These are phyloP conservation scores for Colletotrichum horii DNA, from an alignment of 2,329 filamentous ascomycete species.

Conservation along the genomic window DNA sequence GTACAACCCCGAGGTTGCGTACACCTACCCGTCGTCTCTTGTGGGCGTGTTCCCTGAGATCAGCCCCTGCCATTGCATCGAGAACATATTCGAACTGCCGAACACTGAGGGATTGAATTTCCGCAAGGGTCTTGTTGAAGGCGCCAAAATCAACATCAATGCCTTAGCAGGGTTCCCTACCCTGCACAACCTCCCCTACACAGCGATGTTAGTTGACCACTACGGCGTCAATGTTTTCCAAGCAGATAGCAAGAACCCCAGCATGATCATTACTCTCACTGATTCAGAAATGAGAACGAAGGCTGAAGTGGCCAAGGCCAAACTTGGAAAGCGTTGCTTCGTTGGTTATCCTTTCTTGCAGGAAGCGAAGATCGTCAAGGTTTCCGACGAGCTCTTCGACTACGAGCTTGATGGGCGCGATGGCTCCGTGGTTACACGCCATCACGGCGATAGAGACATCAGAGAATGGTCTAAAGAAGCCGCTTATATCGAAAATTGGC, in stretches of 20 bases:
- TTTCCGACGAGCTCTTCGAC: slow-evolving; percentile 92
- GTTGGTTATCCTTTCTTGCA: slow-evolving; percentile 96
- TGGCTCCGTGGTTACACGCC: slow-evolving; percentile 67
- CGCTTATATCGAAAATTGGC: slow-evolving; percentile 80
- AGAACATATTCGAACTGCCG: slow-evolving; percentile 96
- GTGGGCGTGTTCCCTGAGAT: slow-evolving; percentile 91
- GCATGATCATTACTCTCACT: slow-evolving; percentile 86
- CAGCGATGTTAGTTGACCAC: slow-evolving; percentile 70
- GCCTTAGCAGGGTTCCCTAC: slow-evolving; percentile 96
- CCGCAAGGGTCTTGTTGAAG: slow-evolving; percentile 81
- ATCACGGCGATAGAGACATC: slow-evolving; percentile 79
- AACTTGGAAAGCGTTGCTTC: slow-evolving; percentile 84
- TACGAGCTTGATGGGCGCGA: slow-evolving; percentile 75
- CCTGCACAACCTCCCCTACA: slow-evolving; percentile 83
- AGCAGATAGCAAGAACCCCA: slow-evolving; percentile 94
- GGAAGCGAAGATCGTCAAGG: slow-evolving; percentile 86
- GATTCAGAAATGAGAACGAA: slow-evolving; percentile 75
- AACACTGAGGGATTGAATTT: slow-evolving; percentile 89
- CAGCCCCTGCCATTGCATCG: slow-evolving; percentile 84
- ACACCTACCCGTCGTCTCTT: slow-evolving; percentile 85
- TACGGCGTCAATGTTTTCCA: slow-evolving; percentile 96
- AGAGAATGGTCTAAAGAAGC: slow-evolving; percentile 86
- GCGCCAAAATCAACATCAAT: slow-evolving; percentile 79
- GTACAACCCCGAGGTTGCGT: slow-evolving; percentile 78
- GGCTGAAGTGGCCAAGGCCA: slow-evolving; percentile 74